Evolutionary conservation across 2,329 filamentous ascomycete species (phyloP).

Genomic region (Basipetospora sp.): DNA sequence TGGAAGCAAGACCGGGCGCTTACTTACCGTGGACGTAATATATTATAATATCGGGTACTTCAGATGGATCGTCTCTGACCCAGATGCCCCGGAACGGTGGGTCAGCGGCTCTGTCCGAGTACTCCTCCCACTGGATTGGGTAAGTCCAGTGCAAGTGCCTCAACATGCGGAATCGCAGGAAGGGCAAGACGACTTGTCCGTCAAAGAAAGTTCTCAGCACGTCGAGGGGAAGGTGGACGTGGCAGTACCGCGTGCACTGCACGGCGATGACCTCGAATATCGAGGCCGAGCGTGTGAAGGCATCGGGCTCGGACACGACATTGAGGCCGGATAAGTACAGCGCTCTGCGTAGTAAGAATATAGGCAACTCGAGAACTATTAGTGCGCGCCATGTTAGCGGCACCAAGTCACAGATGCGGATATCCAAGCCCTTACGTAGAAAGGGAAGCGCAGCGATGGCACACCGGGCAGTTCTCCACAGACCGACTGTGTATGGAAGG

Average conservation of each 20-base stretch:
- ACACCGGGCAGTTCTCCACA: conserved; percentile 42
- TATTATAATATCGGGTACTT: conserved; percentile 58
- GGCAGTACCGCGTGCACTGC: conserved; percentile 2
- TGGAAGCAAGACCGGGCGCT: no score
- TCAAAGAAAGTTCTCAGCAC: conserved; percentile 4
- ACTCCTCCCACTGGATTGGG: conserved; percentile 1
- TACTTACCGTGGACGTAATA: conserved; percentile 62
- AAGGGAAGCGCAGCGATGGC: conserved; percentile 3
- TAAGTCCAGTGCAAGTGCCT: not conserved
- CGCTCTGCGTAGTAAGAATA: not conserved
- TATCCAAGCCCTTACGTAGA: conserved; percentile 3
- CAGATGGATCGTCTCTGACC: conserved; percentile 46
- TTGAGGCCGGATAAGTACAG: not conserved
- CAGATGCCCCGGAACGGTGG: conserved; percentile 40
- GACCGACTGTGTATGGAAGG: conserved; percentile 51
- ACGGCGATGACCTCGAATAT: conserved; percentile 5
- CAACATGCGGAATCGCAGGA: conserved; percentile 5
- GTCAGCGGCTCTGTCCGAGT: not conserved
- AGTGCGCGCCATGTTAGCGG: not conserved
- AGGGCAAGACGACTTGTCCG: not conserved
- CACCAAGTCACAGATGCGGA: no score
- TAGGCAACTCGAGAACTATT: not conserved
- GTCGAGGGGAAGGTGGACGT: conserved; percentile 4
- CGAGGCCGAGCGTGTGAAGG: conserved; percentile 1
- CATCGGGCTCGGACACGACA: not conserved